Conservation (phyloP, 305 asterid species). For the Solanum hybrid region DNA sequence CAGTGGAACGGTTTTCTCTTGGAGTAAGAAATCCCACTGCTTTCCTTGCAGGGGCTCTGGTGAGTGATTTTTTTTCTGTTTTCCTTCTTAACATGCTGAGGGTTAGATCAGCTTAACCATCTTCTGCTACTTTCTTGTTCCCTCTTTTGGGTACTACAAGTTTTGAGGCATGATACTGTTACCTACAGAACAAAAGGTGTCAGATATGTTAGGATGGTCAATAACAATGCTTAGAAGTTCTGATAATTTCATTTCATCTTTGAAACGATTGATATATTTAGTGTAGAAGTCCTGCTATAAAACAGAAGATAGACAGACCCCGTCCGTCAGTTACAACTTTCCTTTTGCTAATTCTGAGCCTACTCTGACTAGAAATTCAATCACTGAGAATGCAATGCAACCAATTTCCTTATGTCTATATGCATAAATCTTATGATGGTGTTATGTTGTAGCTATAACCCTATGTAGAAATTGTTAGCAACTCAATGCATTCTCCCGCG, state of each 20-base stretch:
- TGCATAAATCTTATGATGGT: not conserved
- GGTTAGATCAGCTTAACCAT: not conserved
- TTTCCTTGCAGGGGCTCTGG: slow-evolving; percentile 87
- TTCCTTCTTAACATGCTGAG: not conserved
- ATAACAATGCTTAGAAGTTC: not conserved
- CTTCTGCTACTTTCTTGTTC: not conserved
- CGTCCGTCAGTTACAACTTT: not conserved
- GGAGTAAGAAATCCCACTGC: slow-evolving; percentile 91
- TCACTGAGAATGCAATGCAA: not conserved
- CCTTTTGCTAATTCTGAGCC: not conserved
- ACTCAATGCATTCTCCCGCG: not conserved
- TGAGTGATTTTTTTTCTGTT: slow-evolving; percentile 27
- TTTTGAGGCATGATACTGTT: not conserved
- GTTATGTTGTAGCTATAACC: not conserved
- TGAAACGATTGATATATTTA: not conserved
- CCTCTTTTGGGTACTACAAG: not conserved
- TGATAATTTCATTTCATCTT: not conserved
- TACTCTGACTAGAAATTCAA: not conserved
- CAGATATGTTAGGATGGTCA: not conserved
- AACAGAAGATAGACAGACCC: not conserved
- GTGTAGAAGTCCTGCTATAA: not conserved
- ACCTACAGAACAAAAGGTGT: not conserved
- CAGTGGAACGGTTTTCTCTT: slow-evolving; percentile 85
- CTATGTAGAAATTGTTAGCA: not conserved
- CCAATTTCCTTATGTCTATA: not conserved